Base-by-base conservation (phyloP, 371 early-diverging fungal genomes). In the Enteropsectra breve region DNA sequence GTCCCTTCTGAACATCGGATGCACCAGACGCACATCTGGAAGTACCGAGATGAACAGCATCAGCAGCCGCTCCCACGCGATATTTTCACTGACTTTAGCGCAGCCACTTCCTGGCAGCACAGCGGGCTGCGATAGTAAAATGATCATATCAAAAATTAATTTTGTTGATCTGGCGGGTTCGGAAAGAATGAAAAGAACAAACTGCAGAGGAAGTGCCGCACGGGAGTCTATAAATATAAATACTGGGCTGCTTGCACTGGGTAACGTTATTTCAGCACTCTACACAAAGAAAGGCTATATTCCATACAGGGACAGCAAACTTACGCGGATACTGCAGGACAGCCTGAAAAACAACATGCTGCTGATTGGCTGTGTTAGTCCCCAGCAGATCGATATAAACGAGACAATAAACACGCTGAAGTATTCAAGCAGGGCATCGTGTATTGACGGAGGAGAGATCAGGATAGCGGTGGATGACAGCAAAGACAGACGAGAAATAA, bases 91-190 rank as follows among this genome's bases (percentile, higher is more conserved):
- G 85, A 92, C 3, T 85, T 86, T 18, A 82, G 59, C n/a, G n/a
- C 50, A 55, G 4, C 48, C 53, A n/a, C 34, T 69, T 21, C n/a
- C n/a, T n/a, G n/a, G n/a, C n/a, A n/a, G n/a, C n/a, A n/a, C n/a
- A n/a, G n/a, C n/a, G n/a, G 36, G 63, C 11, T 40, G 40, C 13
- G 24, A 5, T 5, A 49, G 36, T 48, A 37, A 32, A 30, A 55
- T 55, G 8, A 24, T 49, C 11, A 24, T 37, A 4, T 63, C 66
- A 6, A 58, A 64, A 36, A 23, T 70, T 34, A 56, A 32, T 75
- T 96, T 99, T 84, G 97, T 99, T 40, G 99, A 99, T 83, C 80
- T 99, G 71, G 99, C 99, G 32, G 99, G 99, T 24, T 89, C 90
- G 38, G 99, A 99, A 79, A 84, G 97, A 55, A 76, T 94, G 24